These are phyloP conservation scores for Pulveroboletus sp. DNA, from an alignment of 768 basidiomycete genomes.

Conservation along the genomic window DNA sequence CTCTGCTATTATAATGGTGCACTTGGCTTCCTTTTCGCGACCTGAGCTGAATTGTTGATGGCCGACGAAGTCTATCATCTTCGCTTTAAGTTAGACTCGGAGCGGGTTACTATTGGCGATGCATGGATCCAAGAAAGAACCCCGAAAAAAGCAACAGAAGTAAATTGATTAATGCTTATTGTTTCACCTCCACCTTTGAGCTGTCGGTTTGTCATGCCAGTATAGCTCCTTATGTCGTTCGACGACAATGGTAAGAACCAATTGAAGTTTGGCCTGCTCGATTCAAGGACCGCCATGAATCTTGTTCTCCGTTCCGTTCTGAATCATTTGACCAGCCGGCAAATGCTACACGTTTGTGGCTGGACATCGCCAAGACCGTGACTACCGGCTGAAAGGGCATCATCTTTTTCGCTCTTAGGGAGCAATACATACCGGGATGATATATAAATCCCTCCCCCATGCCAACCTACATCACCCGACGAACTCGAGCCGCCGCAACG, in stretches of 20 bases:
- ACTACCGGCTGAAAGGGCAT: conserved; percentile 19
- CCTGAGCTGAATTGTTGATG: conserved; percentile 13
- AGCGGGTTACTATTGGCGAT: background rate
- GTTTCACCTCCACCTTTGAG: conserved; percentile 17
- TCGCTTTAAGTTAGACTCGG: conserved; percentile 16
- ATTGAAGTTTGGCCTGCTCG: conserved; percentile 6
- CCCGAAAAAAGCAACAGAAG: conserved; percentile 1
- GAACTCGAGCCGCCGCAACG: conserved; percentile 10
- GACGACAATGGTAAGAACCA: background rate
- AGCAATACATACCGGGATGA: conserved; percentile 14
- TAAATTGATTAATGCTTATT: conserved; percentile 5
- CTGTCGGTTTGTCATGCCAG: conserved; percentile 23
- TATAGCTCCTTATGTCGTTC: conserved; percentile 1
- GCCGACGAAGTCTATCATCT: conserved; percentile 26
- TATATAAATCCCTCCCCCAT: conserved; percentile 27
- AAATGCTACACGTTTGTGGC: conserved; percentile 11
- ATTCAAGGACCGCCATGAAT: conserved; percentile 13
- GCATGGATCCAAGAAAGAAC: conserved; percentile 20
- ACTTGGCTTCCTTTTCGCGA: conserved; percentile 14
- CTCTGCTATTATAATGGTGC: no score
- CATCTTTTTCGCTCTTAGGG: conserved; percentile 17
- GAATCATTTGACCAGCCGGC: conserved; percentile 5
- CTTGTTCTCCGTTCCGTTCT: conserved; percentile 15
- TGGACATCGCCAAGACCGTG: conserved; percentile 15
- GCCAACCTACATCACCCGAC: conserved; percentile 15